phyloP scores from a whole-genome alignment of 371 early-diverging fungal species.

The Circinella umbellata region DNA sequence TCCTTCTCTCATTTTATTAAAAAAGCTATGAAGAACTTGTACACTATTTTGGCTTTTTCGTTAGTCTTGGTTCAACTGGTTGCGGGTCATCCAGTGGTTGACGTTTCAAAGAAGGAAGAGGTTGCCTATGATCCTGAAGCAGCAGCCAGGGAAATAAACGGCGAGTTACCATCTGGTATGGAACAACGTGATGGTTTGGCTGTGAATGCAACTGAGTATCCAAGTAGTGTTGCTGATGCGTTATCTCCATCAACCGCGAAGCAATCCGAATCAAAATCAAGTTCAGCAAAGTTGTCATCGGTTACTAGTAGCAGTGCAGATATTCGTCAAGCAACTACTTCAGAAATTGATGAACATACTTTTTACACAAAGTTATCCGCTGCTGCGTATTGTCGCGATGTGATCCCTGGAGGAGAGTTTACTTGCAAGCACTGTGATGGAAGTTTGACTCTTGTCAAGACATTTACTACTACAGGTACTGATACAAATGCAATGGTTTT shows the following conservation, averaged over 20 bases:
- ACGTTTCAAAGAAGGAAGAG: no score
- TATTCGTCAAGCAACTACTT: constrained; percentile 10
- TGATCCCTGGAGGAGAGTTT: constrained; percentile 16
- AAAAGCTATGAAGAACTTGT: no score
- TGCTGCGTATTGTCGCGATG: constrained; percentile 16
- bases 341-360: neutral
- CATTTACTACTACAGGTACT: constrained; percentile 17
- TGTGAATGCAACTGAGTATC: constrained; percentile 16
- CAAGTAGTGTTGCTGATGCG: constrained; percentile 5
- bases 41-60: no score
- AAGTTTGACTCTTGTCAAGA: constrained; percentile 14
- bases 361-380: constrained; percentile 17
- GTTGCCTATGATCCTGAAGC: constrained; percentile 16
- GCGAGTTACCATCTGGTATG: constrained; percentile 15
- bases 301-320: neutral
- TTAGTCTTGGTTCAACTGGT: no score
- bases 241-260: neutral
- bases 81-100: no score
- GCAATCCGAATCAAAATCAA: neutral
- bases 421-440: constrained; percentile 16
- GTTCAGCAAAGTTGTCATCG: neutral
- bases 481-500: constrained; percentile 22
- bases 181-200: constrained; percentile 20
- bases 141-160: constrained; percentile 14
- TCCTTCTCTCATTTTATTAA: no score